These are phyloP conservation scores for Myriosclerotinia duriaeana DNA, from an alignment of 2,329 filamentous ascomycete genomes.

Conservation along the genomic window DNA sequence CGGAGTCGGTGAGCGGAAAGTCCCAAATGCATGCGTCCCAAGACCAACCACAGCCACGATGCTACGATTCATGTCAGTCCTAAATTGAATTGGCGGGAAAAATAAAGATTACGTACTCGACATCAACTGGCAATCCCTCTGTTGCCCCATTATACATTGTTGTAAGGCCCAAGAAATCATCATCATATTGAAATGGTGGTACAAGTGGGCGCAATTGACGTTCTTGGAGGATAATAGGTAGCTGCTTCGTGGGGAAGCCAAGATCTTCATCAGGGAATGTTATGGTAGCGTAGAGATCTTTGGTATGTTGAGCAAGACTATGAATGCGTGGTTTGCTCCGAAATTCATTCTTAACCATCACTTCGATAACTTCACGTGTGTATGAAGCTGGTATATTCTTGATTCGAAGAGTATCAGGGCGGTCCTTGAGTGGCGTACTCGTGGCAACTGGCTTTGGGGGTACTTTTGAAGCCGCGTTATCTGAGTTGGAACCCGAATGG, in stretches of 20 bases:
- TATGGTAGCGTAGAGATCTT: conserved; percentile 13
- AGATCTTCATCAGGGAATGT: conserved; percentile 10
- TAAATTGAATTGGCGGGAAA: no score
- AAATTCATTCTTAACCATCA: not conserved
- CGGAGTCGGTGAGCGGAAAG: conserved; percentile 11
- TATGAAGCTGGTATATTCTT: conserved; percentile 17
- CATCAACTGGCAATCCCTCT: not conserved
- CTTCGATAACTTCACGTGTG: not conserved
- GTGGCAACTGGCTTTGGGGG: not conserved
- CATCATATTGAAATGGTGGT: conserved; percentile 15
- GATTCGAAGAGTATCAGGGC: conserved; percentile 21
- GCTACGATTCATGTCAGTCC: not conserved
- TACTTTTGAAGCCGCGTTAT: no score
- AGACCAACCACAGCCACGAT: conserved; percentile 21
- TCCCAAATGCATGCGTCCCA: conserved; percentile 22
- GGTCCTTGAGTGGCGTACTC: not conserved
- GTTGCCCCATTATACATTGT: conserved; percentile 6
- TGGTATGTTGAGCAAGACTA: conserved; percentile 1
- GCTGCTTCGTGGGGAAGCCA: not conserved
- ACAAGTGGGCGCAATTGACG: not conserved
- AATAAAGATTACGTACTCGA: conserved; percentile 10
- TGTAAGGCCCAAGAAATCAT: conserved; percentile 13
- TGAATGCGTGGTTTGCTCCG: conserved; percentile 7
- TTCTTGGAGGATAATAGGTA: not conserved
- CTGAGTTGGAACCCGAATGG: not conserved